These are phyloP conservation scores for Hymenoscyphus infarciens DNA, from an alignment of 2,329 filamentous ascomycete genomes.

Conservation along the genomic window DNA sequence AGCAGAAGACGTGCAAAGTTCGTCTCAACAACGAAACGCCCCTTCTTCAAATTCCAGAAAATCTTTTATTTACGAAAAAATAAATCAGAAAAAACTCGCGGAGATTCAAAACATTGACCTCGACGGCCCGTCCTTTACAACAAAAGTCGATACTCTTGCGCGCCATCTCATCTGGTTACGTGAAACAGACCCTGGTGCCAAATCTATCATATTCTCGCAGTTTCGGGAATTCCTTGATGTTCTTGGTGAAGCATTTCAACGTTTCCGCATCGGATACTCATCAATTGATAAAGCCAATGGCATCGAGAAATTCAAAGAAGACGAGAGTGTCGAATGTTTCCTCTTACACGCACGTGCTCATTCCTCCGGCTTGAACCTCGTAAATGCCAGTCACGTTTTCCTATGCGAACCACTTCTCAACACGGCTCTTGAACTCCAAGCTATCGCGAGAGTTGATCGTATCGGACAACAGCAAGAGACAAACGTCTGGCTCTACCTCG, in stretches of 20 bases:
- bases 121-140: constrained; percentile 70
- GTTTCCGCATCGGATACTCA: constrained; percentile 69
- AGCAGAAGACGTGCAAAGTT: constrained; percentile 46
- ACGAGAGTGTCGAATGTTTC: constrained; percentile 75
- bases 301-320: constrained; percentile 71
- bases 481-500: constrained; percentile 91
- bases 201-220: constrained; percentile 93
- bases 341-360: constrained; percentile 86
- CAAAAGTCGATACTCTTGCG: constrained; percentile 81
- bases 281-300: constrained; percentile 67
- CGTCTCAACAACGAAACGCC: constrained; percentile 26
- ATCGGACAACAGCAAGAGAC: constrained; percentile 88
- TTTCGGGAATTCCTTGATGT: constrained; percentile 84
- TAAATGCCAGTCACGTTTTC: constrained; percentile 92
- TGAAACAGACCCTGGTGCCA: constrained; percentile 77
- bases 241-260: constrained; percentile 64
- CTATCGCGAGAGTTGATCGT: constrained; percentile 89
- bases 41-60: constrained; percentile 26
- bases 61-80: constrained; percentile 70
- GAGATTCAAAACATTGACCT: constrained; percentile 83
- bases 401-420: constrained; percentile 92
- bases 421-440: constrained; percentile 89
- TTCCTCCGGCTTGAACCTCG: constrained; percentile 82
- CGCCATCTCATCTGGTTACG: constrained; percentile 85
- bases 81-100: constrained; percentile 65